Evolutionary conservation across 345 rosid species (phyloP).

Genomic region (Eucalyptus marginata): DNA sequence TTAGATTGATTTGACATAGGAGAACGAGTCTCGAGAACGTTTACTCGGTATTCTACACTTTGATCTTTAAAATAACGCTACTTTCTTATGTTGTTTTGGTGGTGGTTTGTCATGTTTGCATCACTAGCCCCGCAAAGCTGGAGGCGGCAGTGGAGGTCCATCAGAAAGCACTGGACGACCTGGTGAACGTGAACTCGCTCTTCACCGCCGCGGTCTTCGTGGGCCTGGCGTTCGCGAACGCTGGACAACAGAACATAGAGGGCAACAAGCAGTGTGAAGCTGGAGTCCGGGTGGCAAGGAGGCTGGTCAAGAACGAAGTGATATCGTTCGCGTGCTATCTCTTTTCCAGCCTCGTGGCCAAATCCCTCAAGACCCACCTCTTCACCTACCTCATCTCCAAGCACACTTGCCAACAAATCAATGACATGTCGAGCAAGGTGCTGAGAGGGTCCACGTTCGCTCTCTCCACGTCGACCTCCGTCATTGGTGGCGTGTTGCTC

Average conservation of each 20-base stretch:
- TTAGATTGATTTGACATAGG: too few species aligned
- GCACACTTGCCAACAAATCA: too few species aligned
- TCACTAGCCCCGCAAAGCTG: not conserved
- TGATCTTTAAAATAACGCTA: not conserved
- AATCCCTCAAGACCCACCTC: not conserved
- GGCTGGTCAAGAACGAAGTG: slow-evolving; percentile 16
- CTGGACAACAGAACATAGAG: not conserved
- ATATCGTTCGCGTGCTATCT: slow-evolving; percentile 19
- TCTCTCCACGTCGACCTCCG: slow-evolving; percentile 3
- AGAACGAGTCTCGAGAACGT: too few species aligned
- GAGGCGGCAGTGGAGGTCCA: not conserved
- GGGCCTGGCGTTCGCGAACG: not conserved
- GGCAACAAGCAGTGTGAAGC: slow-evolving; percentile 1
- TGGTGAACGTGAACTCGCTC: not conserved
- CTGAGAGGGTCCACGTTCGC: not conserved
- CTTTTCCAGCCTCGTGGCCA: slow-evolving; percentile 12
- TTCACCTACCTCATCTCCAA: not conserved
- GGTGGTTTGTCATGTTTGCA: not conserved
- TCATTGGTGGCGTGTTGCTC: slow-evolving; percentile 9
- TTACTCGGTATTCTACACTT: not conserved
- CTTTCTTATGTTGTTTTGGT: not conserved
- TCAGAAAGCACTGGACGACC: not conserved
- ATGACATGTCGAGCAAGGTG: accelerated
- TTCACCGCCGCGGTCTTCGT: not conserved
- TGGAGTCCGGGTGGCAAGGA: not conserved